Evolutionary conservation across 2,329 filamentous ascomycete species (phyloP).

Genomic region (Sporothrix brasiliensis): DNA sequence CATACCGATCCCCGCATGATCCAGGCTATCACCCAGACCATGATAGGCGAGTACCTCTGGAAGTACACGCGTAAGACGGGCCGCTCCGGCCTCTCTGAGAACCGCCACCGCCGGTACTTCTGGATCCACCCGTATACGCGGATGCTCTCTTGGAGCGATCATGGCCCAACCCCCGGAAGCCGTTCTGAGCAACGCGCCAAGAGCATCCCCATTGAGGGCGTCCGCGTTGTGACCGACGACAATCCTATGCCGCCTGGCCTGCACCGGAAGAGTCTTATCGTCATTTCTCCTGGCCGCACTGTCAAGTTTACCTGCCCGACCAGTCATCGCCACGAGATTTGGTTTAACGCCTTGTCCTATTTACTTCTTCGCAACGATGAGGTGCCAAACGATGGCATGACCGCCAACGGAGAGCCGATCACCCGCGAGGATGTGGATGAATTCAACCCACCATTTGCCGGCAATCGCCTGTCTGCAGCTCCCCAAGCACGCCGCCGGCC

Average conservation of each 20-base stretch:
- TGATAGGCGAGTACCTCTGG: conserved; percentile 99
- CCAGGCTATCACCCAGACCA: conserved; percentile 97
- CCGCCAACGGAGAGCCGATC: conserved; percentile 53
- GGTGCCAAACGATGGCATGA: conserved; percentile 56
- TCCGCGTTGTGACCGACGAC: conserved; percentile 88
- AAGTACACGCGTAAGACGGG: conserved; percentile 96
- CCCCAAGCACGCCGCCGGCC: conserved; percentile 53
- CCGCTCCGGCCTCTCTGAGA: conserved; percentile 84
- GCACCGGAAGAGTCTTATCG: conserved; percentile 88
- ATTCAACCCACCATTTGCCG: conserved; percentile 70
- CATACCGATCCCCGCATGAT: conserved; percentile 96
- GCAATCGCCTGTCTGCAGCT: conserved; percentile 39
- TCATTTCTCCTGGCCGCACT: conserved; percentile 83
- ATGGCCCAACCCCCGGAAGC: conserved; percentile 78
- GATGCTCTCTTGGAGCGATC: conserved; percentile 94
- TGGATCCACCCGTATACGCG: conserved; percentile 98
- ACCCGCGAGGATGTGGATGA: conserved; percentile 70
- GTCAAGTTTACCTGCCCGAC: conserved; percentile 96
- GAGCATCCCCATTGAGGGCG: conserved; percentile 90
- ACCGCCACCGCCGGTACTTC: conserved; percentile 92
- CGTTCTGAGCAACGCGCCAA: conserved; percentile 76
- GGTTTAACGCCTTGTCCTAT: conserved; percentile 97
- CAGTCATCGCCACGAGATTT: conserved; percentile 92
- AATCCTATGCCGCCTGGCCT: conserved; percentile 94
- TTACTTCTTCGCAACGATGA: conserved; percentile 74